These are phyloP conservation scores for Phyllachora maydis DNA, from an alignment of 2,329 filamentous ascomycete species.

Conservation along the genomic window DNA sequence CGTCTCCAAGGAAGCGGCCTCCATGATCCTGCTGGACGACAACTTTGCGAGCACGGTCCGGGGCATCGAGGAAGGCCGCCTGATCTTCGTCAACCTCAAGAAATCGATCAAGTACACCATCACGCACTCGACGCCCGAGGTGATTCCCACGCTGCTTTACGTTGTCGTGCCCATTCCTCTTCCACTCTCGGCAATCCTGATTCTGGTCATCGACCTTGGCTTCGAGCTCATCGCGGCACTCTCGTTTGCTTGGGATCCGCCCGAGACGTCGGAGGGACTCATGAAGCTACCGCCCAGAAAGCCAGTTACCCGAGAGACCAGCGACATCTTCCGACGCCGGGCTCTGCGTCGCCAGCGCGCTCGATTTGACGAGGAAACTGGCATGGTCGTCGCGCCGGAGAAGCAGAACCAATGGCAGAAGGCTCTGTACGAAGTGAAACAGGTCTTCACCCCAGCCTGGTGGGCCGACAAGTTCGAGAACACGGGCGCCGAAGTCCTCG, in stretches of 20 bases:
- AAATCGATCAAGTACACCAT: slow-evolving; percentile 5
- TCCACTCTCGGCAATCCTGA: slow-evolving; percentile 4
- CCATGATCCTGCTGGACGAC: slow-evolving; percentile 5
- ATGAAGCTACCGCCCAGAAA: slow-evolving; percentile 4
- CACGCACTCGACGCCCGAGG: slow-evolving; percentile 4
- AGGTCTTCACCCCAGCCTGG: slow-evolving; percentile 3
- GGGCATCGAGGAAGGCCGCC: slow-evolving; percentile 4
- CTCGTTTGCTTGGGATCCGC: slow-evolving; percentile 5
- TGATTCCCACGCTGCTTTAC: slow-evolving; percentile 5
- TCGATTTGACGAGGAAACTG: slow-evolving; percentile 4
- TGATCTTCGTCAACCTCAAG: slow-evolving; percentile 5
- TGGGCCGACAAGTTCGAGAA: slow-evolving; percentile 4
- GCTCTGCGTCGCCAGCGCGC: slow-evolving; percentile 3
- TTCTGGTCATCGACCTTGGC: slow-evolving; percentile 4
- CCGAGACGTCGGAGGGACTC: slow-evolving; percentile 3
- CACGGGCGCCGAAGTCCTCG: slow-evolving; percentile 3
- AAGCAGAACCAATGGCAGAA: slow-evolving; percentile 1
- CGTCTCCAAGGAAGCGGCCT: slow-evolving; percentile 20
- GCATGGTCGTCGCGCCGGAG: slow-evolving; percentile 2
- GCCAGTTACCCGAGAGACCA: slow-evolving; percentile 3
- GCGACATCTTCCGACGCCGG: slow-evolving; percentile 3
- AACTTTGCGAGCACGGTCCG: slow-evolving; percentile 5
- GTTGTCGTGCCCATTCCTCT: slow-evolving; percentile 4
- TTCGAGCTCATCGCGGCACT: slow-evolving; percentile 4
- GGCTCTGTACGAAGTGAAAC: not conserved